Conservation (phyloP, 257 asterid genomes). For the Solanum habrochaites region DNA sequence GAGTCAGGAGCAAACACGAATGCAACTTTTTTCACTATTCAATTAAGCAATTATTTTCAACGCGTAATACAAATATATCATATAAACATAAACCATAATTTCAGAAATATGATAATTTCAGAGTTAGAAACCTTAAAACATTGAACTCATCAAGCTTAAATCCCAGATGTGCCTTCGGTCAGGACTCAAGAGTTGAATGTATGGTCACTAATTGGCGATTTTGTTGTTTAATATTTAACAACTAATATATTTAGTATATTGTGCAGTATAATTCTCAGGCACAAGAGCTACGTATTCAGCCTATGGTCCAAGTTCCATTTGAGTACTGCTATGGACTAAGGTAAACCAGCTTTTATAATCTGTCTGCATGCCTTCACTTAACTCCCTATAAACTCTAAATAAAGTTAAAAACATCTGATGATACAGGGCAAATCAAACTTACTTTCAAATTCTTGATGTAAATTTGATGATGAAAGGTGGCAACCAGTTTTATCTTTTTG, state of each 20-base stretch:
- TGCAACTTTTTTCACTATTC: background rate
- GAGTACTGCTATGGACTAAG: constrained; percentile 67
- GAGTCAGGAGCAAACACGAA: constrained; percentile 10
- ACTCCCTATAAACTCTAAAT: background rate
- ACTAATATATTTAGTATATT: background rate
- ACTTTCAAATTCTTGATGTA: constrained; percentile 32
- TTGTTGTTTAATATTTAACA: background rate
- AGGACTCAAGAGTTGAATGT: background rate
- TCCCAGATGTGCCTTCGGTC: background rate
- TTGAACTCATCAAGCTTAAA: background rate
- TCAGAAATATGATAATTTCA: background rate
- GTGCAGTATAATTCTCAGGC: constrained; percentile 55
- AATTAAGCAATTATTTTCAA: background rate
- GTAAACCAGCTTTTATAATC: constrained; percentile 16
- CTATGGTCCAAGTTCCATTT: constrained; percentile 36
- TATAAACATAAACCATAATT: background rate
- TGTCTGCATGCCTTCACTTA: background rate
- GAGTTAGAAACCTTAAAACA: background rate
- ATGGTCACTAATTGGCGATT: background rate
- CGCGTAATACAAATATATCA: background rate
- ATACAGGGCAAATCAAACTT: constrained; percentile 49
- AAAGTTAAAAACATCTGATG: background rate
- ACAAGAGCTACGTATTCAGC: constrained; percentile 43
- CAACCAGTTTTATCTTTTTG: constrained; percentile 21
- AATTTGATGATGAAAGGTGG: constrained; percentile 87